phyloP scores from a whole-genome alignment of 768 basidiomycete species.

The Podaxis sp. region DNA sequence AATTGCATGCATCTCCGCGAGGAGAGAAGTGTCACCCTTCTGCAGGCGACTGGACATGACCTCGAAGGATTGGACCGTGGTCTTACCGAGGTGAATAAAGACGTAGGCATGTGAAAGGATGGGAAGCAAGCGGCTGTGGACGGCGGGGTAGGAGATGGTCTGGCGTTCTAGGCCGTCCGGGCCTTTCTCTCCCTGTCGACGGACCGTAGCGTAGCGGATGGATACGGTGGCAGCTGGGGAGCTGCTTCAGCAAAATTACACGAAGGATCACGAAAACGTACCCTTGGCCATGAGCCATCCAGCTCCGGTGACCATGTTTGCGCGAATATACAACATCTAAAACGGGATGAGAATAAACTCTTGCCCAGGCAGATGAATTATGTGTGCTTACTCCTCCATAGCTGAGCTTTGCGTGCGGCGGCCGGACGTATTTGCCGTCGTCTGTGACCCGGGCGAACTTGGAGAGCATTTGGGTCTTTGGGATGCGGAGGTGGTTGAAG shows the following conservation, averaged over 20 bases:
- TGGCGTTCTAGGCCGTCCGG: slow-evolving; percentile 58
- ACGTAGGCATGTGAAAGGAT: slow-evolving; percentile 68
- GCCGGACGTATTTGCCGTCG: slow-evolving; percentile 60
- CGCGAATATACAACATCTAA: slow-evolving; percentile 75
- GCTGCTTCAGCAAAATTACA: not conserved
- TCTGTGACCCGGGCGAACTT: slow-evolving; percentile 70
- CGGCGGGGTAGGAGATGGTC: slow-evolving; percentile 70
- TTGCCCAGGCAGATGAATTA: not conserved
- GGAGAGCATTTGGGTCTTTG: slow-evolving; percentile 70
- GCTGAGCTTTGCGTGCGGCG: slow-evolving; percentile 71
- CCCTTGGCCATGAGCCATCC: slow-evolving; percentile 71
- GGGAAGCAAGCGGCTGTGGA: slow-evolving; percentile 71
- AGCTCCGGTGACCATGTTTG: slow-evolving; percentile 58
- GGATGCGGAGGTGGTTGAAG: slow-evolving; percentile 65
- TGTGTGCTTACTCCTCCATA: slow-evolving; percentile 63
- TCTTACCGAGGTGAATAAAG: slow-evolving; percentile 61
- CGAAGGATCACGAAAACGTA: slow-evolving; percentile 19
- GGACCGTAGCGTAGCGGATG: slow-evolving; percentile 70
- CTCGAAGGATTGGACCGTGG: slow-evolving; percentile 52
- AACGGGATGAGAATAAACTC: not conserved
- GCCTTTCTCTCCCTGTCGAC: slow-evolving; percentile 60
- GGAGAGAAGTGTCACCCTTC: slow-evolving; percentile 54
- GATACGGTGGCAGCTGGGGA: slow-evolving; percentile 54
- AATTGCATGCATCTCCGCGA: slow-evolving; percentile 72
- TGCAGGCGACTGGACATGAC: slow-evolving; percentile 47